Evolutionary conservation across 2,329 filamentous ascomycete genomes (phyloP).

Genomic region (Epichloe sylvatica): DNA sequence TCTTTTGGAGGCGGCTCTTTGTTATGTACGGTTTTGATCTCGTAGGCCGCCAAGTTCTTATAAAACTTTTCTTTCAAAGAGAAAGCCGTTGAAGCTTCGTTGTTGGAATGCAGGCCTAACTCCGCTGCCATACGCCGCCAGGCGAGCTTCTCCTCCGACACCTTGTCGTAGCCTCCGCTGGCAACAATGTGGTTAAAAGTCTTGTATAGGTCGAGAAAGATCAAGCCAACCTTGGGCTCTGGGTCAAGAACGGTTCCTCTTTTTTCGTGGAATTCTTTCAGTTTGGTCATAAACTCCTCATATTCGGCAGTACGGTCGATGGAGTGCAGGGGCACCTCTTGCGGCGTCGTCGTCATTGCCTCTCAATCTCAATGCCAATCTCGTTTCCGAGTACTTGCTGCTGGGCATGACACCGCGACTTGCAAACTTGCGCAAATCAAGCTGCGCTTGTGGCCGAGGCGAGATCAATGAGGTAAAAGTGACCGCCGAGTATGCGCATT

Average conservation of each 20-base stretch:
- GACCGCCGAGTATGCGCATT: neutral
- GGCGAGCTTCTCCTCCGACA: slow-evolving; percentile 69
- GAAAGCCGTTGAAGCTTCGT: slow-evolving; percentile 73
- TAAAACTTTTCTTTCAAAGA: slow-evolving; percentile 80
- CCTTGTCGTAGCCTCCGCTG: slow-evolving; percentile 73
- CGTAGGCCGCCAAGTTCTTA: slow-evolving; percentile 76
- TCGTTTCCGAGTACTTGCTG: neutral
- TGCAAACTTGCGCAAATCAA: slow-evolving; percentile 2
- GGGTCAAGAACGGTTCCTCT: slow-evolving; percentile 67
- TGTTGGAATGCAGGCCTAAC: slow-evolving; percentile 59
- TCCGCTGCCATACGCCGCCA: slow-evolving; percentile 71
- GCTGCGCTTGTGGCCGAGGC: neutral
- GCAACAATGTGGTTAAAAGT: slow-evolving; percentile 65
- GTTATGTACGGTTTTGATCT: slow-evolving; percentile 64
- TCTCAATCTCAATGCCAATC: neutral
- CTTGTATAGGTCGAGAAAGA: slow-evolving; percentile 62
- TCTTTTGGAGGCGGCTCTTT: slow-evolving; percentile 77
- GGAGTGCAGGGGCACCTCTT: slow-evolving; percentile 25
- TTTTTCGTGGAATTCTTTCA: slow-evolving; percentile 61
- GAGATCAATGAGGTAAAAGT: neutral
- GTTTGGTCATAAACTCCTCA: slow-evolving; percentile 60
- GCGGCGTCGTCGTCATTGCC: slow-evolving; percentile 14
- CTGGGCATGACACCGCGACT: neutral
- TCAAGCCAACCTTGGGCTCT: slow-evolving; percentile 66
- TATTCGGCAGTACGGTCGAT: slow-evolving; percentile 57